Conservation (phyloP, 495 filamentous ascomycete genomes). For the Hyphodiscus hymeniophilus region DNA sequence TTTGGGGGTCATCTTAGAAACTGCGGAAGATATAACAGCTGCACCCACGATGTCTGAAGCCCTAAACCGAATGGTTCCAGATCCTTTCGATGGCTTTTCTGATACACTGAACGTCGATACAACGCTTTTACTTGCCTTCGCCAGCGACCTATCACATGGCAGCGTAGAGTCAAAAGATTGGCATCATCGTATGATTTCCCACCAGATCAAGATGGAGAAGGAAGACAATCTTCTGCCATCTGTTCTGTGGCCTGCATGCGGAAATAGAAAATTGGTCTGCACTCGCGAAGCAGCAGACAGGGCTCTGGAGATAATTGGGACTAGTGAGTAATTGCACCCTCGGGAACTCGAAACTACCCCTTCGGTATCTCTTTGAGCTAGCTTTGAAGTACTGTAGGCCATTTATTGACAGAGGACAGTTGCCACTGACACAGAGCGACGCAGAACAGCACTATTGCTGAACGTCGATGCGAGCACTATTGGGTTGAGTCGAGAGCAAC, state of each 20-base stretch:
- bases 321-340: too few species aligned
- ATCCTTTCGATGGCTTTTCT: conserved; percentile 47
- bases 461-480: conserved; percentile 1
- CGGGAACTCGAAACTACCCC: too few species aligned
- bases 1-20: conserved; percentile 46
- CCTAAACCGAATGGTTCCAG: conserved; percentile 40
- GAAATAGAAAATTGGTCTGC: conserved; percentile 44
- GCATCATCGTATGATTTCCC: conserved; percentile 45
- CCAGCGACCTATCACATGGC: conserved; percentile 62
- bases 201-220: conserved; percentile 59
- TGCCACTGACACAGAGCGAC: conserved; percentile 54
- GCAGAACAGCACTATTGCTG: conserved; percentile 47
- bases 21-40: conserved; percentile 15
- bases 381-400: too few species aligned
- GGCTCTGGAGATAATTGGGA: conserved; percentile 60
- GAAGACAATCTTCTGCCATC: conserved; percentile 50
- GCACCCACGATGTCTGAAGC: conserved; percentile 23
- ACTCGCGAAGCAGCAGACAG: conserved; percentile 52
- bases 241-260: conserved; percentile 57
- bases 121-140: conserved; percentile 61
- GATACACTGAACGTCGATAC: conserved; percentile 62
- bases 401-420: conserved; percentile 21
- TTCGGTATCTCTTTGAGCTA: too few species aligned
- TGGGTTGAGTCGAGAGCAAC: background rate
- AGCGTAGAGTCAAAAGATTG: conserved; percentile 34